phyloP scores from a whole-genome alignment of 2,329 filamentous ascomycete genomes.

The Colletotrichum siamense region DNA sequence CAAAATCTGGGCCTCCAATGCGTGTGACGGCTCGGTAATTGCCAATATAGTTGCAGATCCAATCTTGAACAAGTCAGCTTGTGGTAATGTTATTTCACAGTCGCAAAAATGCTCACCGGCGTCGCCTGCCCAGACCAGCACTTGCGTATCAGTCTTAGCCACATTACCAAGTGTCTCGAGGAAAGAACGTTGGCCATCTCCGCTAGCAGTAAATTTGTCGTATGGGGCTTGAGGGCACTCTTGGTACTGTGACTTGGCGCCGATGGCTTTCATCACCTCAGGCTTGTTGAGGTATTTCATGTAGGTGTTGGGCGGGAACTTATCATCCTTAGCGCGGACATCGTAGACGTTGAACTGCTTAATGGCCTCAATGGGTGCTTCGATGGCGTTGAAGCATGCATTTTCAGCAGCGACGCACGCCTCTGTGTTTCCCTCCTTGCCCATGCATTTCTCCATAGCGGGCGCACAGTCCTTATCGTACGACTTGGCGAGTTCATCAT shows the following conservation, averaged over 20 bases:
- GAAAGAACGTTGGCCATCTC: slow-evolving; percentile 50
- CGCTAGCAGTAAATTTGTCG: slow-evolving; percentile 42
- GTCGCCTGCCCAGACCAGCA: slow-evolving; percentile 61
- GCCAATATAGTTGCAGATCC: slow-evolving; percentile 65
- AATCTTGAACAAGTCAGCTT: too few relatives aligned
- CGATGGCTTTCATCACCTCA: slow-evolving; percentile 46
- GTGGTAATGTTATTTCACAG: too few relatives aligned
- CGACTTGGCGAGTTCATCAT: slow-evolving; percentile 1
- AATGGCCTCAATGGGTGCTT: slow-evolving; percentile 23
- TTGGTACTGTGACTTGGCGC: slow-evolving; percentile 44
- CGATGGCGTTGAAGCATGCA: slow-evolving; percentile 31
- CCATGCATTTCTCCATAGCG: slow-evolving; percentile 22
- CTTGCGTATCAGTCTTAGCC: slow-evolving; percentile 51
- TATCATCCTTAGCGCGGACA: slow-evolving; percentile 43
- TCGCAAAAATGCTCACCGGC: slow-evolving; percentile 34
- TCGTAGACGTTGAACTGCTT: slow-evolving; percentile 52
- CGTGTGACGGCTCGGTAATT: slow-evolving; percentile 26
- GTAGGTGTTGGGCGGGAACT: slow-evolving; percentile 45
- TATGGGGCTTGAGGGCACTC: slow-evolving; percentile 44
- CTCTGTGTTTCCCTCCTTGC: slow-evolving; percentile 24
- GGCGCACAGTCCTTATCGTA: slow-evolving; percentile 29
- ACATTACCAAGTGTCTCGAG: slow-evolving; percentile 47
- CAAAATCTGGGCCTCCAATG: slow-evolving; percentile 47
- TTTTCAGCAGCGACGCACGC: slow-evolving; percentile 31
- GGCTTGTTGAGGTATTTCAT: slow-evolving; percentile 41